Percentiles rank a stretch among this genome's conserved stretches.
Conservation (phyloP, 371 early-diverging fungal species). For the Rhizomucor pusillus region DNA sequence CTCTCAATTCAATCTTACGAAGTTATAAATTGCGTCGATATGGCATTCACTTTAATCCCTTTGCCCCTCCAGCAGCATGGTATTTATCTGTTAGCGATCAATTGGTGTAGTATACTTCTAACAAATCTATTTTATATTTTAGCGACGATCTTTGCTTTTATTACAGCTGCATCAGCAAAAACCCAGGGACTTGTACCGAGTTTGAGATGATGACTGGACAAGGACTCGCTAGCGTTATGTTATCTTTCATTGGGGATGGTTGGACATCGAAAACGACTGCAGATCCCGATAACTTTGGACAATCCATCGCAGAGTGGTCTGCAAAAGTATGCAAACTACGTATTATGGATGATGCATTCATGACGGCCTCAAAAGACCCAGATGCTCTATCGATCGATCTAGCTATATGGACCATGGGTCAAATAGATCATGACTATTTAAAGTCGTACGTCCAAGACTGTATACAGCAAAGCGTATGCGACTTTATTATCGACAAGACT, state of each 20-base stretch:
- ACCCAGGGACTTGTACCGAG: slow-evolving; percentile 43
- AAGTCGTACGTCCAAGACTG: slow-evolving; percentile 48
- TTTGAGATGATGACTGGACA: slow-evolving; percentile 68
- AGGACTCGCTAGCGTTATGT: slow-evolving; percentile 64
- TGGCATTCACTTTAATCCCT: slow-evolving; percentile 7
- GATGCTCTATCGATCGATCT: slow-evolving; percentile 30
- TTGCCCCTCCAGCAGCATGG: background rate
- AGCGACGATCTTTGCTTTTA: slow-evolving; percentile 35
- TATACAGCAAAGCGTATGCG: slow-evolving; percentile 63
- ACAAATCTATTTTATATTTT: background rate
- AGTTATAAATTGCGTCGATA: slow-evolving; percentile 47
- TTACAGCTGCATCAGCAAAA: slow-evolving; percentile 38
- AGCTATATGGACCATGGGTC: slow-evolving; percentile 74
- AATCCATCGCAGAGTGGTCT: background rate
- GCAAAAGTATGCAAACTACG: too few species aligned
- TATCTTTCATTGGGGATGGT: slow-evolving; percentile 4
- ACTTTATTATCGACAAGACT: slow-evolving; percentile 61
- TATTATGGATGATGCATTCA: too few species aligned
- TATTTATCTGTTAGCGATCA: background rate
- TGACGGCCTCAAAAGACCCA: too few species aligned
- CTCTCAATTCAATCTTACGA: too few species aligned
- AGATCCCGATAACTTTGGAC: background rate
- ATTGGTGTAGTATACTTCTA: background rate
- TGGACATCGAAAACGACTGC: background rate
- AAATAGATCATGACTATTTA: slow-evolving; percentile 50